Percentiles rank a stretch among this genome's conserved stretches.
phyloP scores from a whole-genome alignment of 441 rosid species.

The Melastoma candidum region DNA sequence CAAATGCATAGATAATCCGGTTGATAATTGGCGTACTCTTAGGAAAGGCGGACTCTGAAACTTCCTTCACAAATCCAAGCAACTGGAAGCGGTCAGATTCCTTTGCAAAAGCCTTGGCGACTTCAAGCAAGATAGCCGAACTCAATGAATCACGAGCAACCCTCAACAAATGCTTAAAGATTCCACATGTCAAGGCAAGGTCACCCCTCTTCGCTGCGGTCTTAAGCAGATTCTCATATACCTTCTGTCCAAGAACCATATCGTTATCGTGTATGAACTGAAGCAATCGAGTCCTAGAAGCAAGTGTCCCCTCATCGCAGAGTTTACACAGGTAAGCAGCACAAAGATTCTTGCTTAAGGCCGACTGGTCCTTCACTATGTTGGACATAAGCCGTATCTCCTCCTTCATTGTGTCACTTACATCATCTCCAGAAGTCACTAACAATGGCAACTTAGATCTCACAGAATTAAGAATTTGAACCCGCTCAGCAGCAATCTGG shows the following conservation, averaged over 20 bases:
- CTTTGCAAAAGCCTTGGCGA: slow-evolving; percentile 49
- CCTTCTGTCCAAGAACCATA: slow-evolving; percentile 23
- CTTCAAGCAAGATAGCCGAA: slow-evolving; percentile 36
- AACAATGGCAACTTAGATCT: slow-evolving; percentile 77
- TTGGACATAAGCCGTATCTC: slow-evolving; percentile 51
- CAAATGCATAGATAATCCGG: slow-evolving; percentile 53
- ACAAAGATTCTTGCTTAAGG: slow-evolving; percentile 21
- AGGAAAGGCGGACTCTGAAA: slow-evolving; percentile 36
- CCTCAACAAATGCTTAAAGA: slow-evolving; percentile 43
- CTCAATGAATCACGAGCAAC: slow-evolving; percentile 30
- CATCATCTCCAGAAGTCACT: slow-evolving; percentile 76
- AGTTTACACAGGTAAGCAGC: slow-evolving; percentile 23
- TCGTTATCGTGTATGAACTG: slow-evolving; percentile 30
- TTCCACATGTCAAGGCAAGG: slow-evolving; percentile 31
- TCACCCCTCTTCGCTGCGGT: slow-evolving; percentile 32
- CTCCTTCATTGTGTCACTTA: slow-evolving; percentile 63
- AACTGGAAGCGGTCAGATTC: slow-evolving; percentile 30
- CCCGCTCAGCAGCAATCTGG: slow-evolving; percentile 81
- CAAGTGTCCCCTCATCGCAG: slow-evolving; percentile 39
- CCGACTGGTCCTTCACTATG: slow-evolving; percentile 19
- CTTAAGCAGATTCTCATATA: slow-evolving; percentile 26
- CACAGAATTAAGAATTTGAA: slow-evolving; percentile 73
- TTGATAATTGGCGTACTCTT: slow-evolving; percentile 36
- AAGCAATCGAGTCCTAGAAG: slow-evolving; percentile 38
- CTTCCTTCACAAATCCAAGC: slow-evolving; percentile 38